phyloP scores from a whole-genome alignment of 768 basidiomycete species.

The Naganishia antarctica region DNA sequence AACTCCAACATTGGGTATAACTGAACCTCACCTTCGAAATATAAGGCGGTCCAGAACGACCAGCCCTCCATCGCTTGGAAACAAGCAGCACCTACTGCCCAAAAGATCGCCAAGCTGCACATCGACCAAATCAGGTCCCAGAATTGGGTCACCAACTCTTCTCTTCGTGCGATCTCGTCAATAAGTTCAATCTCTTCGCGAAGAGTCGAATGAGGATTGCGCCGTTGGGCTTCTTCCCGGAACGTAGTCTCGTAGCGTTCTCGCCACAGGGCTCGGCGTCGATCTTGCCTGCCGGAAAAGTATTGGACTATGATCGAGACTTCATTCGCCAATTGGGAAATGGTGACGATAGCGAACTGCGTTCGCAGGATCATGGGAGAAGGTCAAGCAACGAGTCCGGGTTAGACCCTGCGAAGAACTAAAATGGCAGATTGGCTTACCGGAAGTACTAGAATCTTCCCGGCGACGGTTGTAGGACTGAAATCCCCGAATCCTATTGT shows the following conservation, averaged over 20 bases:
- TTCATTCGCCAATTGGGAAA: conserved; percentile 46
- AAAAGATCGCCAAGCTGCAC: conserved; percentile 42
- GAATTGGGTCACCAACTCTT: conserved; percentile 43
- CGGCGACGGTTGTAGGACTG: conserved; percentile 33
- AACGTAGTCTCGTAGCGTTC: conserved; percentile 38
- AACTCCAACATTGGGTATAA: conserved; percentile 32
- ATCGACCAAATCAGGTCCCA: conserved; percentile 44
- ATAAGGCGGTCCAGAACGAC: conserved; percentile 43
- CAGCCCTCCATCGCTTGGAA: conserved; percentile 49
- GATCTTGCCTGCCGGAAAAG: conserved; percentile 36
- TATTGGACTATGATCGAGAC: conserved; percentile 44
- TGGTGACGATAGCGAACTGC: conserved; percentile 46
- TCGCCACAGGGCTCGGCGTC: conserved; percentile 40
- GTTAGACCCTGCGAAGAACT: no score
- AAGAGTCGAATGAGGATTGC: conserved; percentile 37
- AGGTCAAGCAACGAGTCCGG: background rate
- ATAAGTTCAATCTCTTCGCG: conserved; percentile 47
- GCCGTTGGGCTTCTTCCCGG: conserved; percentile 32
- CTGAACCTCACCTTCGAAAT: conserved; percentile 41
- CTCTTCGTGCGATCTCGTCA: conserved; percentile 41
- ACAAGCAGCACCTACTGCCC: conserved; percentile 46
- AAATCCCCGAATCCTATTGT: conserved; percentile 28
- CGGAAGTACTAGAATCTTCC: conserved; percentile 37
- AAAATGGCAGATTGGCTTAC: conserved; percentile 2
- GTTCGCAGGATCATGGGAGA: no score